Base-by-base conservation (phyloP, 1,139 yeast genomes). In the Pichia sp. region DNA sequence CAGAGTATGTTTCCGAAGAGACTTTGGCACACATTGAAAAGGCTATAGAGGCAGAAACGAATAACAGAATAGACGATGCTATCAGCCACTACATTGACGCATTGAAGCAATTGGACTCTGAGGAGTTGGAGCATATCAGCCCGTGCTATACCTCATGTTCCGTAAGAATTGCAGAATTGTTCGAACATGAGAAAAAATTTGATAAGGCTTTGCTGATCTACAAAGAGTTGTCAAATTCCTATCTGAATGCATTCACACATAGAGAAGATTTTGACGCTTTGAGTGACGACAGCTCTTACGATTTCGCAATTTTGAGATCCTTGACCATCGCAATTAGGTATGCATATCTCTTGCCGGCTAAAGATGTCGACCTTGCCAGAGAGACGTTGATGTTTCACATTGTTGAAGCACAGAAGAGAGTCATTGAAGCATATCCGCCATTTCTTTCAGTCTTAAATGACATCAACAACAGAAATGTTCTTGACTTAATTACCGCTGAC, bases 71-170 rank as follows among this genome's bases (percentile, higher is more conserved):
- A 31, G 51, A 59, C 2, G 56, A 55, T 5, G 67, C 70, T 6
- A 55, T 66, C 26, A 51, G 54, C 2, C 34, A 53, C 16, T 66
- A 63, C 52, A 38, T 59, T 5, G 56, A 58, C 29, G 59, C 61
- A 8, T 50, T 66, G 23, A 48, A 54, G 7, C 52, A 56, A 26
- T 48, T 61, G 34, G 67, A 64, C 47, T 54, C 56, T 11, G 66
- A 75, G 44, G 73, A 69, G 0, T 65, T 87, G 66, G 80, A 80
- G 57, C 76, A 75, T 10, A 64, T 86, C 41, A 72, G 80, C 46
- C 90, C 85, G 62, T 88, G 84, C 63, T 86, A 83, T 64, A 89
- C 97, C 0, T 96, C 97, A 0, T 78, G 90, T 54, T 93, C 89
- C 64, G 73, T 90, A 66, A 88, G 90, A 66, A 75, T 89, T 46